Evolutionary conservation across 2,329 filamentous ascomycete species (phyloP).

Genomic region (Aciculosporium take): DNA sequence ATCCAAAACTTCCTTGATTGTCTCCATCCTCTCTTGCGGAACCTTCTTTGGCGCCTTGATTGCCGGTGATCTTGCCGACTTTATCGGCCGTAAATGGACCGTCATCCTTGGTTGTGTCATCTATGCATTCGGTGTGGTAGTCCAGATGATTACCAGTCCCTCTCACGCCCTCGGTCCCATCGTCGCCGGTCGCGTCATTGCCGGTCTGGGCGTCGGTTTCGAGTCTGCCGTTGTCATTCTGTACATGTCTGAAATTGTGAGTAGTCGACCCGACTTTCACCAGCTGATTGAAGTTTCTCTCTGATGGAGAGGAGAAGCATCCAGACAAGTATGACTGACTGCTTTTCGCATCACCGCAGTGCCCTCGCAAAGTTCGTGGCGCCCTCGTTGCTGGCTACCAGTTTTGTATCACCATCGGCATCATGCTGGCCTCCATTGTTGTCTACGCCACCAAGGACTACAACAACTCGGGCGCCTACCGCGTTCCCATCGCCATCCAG

Average conservation of each 20-base stretch:
- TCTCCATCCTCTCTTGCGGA: constrained; percentile 62
- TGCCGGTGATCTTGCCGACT: constrained; percentile 64
- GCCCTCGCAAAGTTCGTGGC: constrained; percentile 58
- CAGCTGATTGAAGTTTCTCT: not conserved
- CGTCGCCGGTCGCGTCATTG: constrained; percentile 59
- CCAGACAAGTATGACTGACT: not conserved
- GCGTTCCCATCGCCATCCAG: constrained; percentile 69
- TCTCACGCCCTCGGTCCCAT: constrained; percentile 43
- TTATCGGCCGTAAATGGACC: constrained; percentile 57
- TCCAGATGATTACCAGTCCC: constrained; percentile 45
- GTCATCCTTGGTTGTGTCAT: constrained; percentile 57
- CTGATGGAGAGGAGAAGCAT: not conserved
- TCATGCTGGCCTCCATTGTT: constrained; percentile 60
- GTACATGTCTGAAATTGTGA: constrained; percentile 74
- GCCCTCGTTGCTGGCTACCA: constrained; percentile 72
- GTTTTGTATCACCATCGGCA: constrained; percentile 68
- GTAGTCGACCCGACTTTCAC: constrained; percentile 8
- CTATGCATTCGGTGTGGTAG: constrained; percentile 53
- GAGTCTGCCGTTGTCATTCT: constrained; percentile 68
- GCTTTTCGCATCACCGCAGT: constrained; percentile 11
- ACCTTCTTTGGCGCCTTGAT: constrained; percentile 70
- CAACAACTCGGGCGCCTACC: constrained; percentile 52
- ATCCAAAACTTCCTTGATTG: constrained; percentile 42
- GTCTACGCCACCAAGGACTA: constrained; percentile 56
- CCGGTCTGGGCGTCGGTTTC: constrained; percentile 67